phyloP scores from a whole-genome alignment of 116 monocot species.

The Cymodocea nodosa region DNA sequence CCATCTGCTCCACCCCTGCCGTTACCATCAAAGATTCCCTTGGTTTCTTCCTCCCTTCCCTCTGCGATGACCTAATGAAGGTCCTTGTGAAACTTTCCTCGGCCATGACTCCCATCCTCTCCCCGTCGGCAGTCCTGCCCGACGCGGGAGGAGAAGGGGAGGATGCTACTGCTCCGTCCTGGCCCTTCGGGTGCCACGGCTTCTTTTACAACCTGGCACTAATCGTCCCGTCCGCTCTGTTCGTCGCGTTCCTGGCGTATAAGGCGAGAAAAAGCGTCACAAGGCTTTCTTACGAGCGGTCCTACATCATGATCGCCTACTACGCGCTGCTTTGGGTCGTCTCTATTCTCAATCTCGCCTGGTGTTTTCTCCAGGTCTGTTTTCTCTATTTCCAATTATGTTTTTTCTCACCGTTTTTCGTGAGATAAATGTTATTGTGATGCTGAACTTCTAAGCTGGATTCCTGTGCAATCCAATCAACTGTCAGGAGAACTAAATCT shows the following conservation, averaged over 20 bases:
- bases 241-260: slow-evolving; percentile 66
- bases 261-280: slow-evolving; percentile 72
- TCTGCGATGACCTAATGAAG: background rate
- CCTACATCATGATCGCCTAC: slow-evolving; percentile 75
- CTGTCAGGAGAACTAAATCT: too few relatives aligned
- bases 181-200: slow-evolving; percentile 63
- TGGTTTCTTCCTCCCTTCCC: background rate
- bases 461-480: too few relatives aligned
- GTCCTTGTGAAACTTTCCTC: background rate
- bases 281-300: slow-evolving; percentile 66
- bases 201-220: slow-evolving; percentile 46
- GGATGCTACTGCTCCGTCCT: slow-evolving; percentile 8
- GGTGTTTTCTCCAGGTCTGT: slow-evolving; percentile 80
- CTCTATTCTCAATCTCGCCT: slow-evolving; percentile 66
- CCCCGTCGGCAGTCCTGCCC: background rate
- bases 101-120: background rate
- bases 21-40: background rate
- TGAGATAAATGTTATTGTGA: background rate
- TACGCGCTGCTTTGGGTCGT: slow-evolving; percentile 86
- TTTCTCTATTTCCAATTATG: background rate
- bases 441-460: background rate
- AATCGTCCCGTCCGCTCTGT: slow-evolving; percentile 59
- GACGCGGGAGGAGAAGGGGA: background rate
- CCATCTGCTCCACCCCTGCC: too few relatives aligned
- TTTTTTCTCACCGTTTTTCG: too few relatives aligned